Conservation (phyloP, 2,329 filamentous ascomycete species). For the Emydomyces testavorans region DNA sequence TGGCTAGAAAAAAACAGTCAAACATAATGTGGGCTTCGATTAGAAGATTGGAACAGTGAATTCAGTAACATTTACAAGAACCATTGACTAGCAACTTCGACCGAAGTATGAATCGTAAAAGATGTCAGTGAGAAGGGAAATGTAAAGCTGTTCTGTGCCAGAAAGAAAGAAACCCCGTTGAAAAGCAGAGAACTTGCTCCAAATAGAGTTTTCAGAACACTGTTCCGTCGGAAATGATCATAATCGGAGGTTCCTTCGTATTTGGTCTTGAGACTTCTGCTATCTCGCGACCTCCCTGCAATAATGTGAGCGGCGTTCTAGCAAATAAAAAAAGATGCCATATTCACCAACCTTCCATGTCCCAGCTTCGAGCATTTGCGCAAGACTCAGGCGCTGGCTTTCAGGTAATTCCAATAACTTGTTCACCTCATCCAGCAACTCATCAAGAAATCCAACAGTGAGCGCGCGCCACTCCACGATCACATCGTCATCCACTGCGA, state of each 20-base stretch:
- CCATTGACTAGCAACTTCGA: background rate
- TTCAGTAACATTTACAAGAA: background rate
- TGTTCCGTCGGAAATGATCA: constrained; percentile 92
- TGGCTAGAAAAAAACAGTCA: background rate
- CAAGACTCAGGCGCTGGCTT: constrained; percentile 58
- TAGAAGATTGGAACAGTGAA: background rate
- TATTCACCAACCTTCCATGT: constrained; percentile 79
- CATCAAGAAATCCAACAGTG: constrained; percentile 63
- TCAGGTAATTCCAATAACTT: constrained; percentile 55
- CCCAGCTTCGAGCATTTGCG: constrained; percentile 87
- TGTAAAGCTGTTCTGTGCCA: background rate
- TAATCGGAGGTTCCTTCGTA: constrained; percentile 89
- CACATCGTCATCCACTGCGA: constrained; percentile 61
- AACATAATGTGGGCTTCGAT: background rate
- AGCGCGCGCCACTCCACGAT: constrained; percentile 69
- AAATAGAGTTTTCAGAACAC: constrained; percentile 55
- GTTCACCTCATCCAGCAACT: constrained; percentile 59
- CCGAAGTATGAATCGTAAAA: background rate
- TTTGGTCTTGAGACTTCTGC: constrained; percentile 92
- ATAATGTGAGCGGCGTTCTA: constrained; percentile 20
- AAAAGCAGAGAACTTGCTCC: background rate
- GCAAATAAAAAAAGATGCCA: background rate
- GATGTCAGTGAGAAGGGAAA: background rate
- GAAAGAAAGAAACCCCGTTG: background rate
- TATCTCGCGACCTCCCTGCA: constrained; percentile 78